Evolutionary conservation across 2,329 filamentous ascomycete species (phyloP), one percentile per base, ranked within the genome.

Genomic region (Chaetoscypha palmicola): DNA sequence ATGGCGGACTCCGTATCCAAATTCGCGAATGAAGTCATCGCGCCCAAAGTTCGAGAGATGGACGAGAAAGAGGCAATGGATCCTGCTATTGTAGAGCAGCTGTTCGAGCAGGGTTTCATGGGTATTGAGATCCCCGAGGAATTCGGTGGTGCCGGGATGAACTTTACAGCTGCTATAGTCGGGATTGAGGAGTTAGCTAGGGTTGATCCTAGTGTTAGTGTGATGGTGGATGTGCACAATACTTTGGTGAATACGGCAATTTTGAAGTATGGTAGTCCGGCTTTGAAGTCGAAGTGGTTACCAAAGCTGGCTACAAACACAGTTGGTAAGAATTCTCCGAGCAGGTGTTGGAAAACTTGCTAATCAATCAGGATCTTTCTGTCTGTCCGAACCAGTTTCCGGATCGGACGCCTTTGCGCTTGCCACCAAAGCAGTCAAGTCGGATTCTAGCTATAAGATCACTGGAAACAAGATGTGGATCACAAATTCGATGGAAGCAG

Each of bases 401-500:
- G 92, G 92, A 17, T 95, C 89, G 1, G 92, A 98, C 63, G 92
- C 92, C 31, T 98, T 98, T 62, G 94, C 94, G 1, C 75, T 98
- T 52, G 84, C 88, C 55, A 97, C 92, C 45, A 90, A 87, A 65
- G 92, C 92, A 33, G 81, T 79, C 46, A 86, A 90, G 72, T 92
- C 87, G 1, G 74, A 79, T 17, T 76, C 81, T 52, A 89, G 91
- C 24, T 98, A 91, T 72, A 82, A 76, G 67, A 85, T 98, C 66
- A 85, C 79, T 49, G 92, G 92, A 38, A 81, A 79, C 66, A 98
- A 98, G 78, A 98, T 98, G 92, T 98, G 92, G 92, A 98, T 98
- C 68, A 98, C 92, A 52, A 98, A 98, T 74, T 84, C 86, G 39
- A 82, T 91, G 71, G 92, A 98, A 69, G 85, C 92, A 16, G 81